Evolutionary conservation across 148 eudicot genomes (phyloP).

Genomic region (Fagopyrum esculentum): DNA sequence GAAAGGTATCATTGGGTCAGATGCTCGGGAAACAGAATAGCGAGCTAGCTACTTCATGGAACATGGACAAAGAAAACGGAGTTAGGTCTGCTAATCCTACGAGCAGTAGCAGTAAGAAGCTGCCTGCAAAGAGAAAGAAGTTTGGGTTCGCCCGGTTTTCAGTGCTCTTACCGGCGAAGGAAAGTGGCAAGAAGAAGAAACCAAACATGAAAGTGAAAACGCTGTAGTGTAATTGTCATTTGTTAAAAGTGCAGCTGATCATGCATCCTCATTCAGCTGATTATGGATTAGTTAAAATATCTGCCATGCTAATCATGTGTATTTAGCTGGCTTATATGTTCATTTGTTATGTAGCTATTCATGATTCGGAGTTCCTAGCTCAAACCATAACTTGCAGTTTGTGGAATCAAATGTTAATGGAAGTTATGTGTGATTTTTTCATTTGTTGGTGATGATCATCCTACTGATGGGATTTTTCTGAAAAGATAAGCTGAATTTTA

Average conservation of each 20-base stretch:
- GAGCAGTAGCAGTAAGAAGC: conserved; percentile 16
- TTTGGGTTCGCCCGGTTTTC: conserved; percentile 72
- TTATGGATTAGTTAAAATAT: background rate
- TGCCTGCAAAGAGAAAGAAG: conserved; percentile 70
- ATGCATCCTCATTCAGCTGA: background rate
- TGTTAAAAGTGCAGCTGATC: background rate
- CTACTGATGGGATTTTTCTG: background rate
- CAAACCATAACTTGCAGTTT: background rate
- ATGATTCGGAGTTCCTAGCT: background rate
- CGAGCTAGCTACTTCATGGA: conserved; percentile 26
- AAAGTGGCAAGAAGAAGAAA: conserved; percentile 69
- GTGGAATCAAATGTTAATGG: background rate
- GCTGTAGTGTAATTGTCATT: background rate
- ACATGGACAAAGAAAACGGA: conserved; percentile 32
- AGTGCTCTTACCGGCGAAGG: conserved; percentile 45
- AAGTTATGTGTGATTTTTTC: background rate
- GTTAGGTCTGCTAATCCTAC: background rate
- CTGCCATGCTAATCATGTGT: background rate
- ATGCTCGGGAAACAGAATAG: conserved; percentile 61
- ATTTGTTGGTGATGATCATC: background rate
- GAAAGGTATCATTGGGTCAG: conserved; percentile 67
- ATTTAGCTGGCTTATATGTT: conserved; percentile 5
- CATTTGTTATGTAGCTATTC: background rate
- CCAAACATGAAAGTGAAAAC: conserved; percentile 8
- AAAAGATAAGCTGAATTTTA: too few relatives aligned